phyloP scores from a whole-genome alignment of 768 basidiomycete genomes.

The Chiua virens region DNA sequence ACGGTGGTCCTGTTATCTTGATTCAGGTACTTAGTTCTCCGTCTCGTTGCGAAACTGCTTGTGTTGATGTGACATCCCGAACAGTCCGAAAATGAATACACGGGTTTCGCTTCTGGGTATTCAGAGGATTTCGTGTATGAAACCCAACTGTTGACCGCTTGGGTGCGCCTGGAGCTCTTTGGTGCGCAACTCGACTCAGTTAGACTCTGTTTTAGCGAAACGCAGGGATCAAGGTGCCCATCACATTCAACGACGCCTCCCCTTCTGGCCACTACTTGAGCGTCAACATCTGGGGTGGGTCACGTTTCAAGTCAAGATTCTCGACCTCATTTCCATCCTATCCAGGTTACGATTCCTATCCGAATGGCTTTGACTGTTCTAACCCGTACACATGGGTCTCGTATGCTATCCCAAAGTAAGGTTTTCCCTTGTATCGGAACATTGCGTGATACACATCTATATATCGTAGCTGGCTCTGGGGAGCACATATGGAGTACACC shows the following conservation, averaged over 20 bases:
- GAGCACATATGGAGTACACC: conserved; percentile 34
- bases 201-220: conserved; percentile 32
- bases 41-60: conserved; percentile 31
- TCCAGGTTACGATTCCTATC: conserved; percentile 35
- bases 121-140: conserved; percentile 44
- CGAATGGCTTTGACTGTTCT: conserved; percentile 55
- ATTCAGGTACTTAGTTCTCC: conserved; percentile 19
- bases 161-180: background rate
- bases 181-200: background rate
- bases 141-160: too few species aligned
- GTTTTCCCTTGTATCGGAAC: background rate
- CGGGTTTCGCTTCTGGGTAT: conserved; percentile 37
- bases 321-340: background rate
- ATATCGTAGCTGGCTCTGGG: conserved; percentile 34
- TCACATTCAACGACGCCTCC: conserved; percentile 48
- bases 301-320: background rate
- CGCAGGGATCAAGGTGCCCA: conserved; percentile 46
- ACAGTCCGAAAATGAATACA: too few species aligned
- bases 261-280: too few species aligned
- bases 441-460: background rate
- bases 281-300: conserved; percentile 44
- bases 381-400: conserved; percentile 46
- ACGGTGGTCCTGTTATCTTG: conserved; percentile 57
- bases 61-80: background rate
- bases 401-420: conserved; percentile 41